Percentiles rank a stretch among this genome's conserved stretches.
phyloP scores from a whole-genome alignment of 208 protist genomes.

The Porcisia hertigi region DNA sequence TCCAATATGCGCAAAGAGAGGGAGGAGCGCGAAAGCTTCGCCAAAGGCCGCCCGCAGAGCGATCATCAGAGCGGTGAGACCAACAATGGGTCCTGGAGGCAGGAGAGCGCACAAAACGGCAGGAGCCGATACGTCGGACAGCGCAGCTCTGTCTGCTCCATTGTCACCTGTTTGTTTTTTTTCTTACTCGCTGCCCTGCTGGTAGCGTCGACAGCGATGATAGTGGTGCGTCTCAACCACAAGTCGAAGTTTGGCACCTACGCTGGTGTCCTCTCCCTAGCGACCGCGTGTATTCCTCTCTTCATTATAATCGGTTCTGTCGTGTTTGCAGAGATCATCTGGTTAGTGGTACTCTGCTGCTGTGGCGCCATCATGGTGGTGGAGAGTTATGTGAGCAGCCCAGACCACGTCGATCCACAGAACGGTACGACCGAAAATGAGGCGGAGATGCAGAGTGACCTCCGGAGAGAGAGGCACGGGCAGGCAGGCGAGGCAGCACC shows the following conservation, averaged over 20 bases:
- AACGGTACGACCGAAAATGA: slow-evolving; percentile 10
- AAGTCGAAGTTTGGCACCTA: slow-evolving; percentile 31
- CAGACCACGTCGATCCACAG: slow-evolving; percentile 16
- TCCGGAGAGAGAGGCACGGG: not conserved
- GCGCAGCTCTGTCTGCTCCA: slow-evolving; percentile 11
- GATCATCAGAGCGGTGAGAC: not conserved
- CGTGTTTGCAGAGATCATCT: slow-evolving; percentile 20
- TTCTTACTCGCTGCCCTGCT: slow-evolving; percentile 37
- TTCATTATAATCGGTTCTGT: slow-evolving; percentile 46
- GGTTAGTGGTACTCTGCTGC: slow-evolving; percentile 30
- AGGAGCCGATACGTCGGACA: slow-evolving; percentile 17
- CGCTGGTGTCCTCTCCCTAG: slow-evolving; percentile 31
- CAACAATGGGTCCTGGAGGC: not conserved
- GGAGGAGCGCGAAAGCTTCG: slow-evolving; percentile 1
- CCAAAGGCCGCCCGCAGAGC: slow-evolving; percentile 3
- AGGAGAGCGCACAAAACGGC: not conserved
- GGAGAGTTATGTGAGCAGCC: not conserved
- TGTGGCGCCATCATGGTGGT: slow-evolving; percentile 8
- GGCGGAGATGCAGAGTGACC: slow-evolving; percentile 10
- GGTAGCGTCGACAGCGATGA: slow-evolving; percentile 49
- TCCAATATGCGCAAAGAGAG: not conserved
- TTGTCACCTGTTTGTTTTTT: slow-evolving; percentile 15
- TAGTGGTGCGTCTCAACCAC: slow-evolving; percentile 65
- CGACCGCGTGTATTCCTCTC: slow-evolving; percentile 50
- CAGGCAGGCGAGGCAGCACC: not conserved